phyloP scores from a whole-genome alignment of 2,329 filamentous ascomycete species.

The Botryotinia globosa region DNA sequence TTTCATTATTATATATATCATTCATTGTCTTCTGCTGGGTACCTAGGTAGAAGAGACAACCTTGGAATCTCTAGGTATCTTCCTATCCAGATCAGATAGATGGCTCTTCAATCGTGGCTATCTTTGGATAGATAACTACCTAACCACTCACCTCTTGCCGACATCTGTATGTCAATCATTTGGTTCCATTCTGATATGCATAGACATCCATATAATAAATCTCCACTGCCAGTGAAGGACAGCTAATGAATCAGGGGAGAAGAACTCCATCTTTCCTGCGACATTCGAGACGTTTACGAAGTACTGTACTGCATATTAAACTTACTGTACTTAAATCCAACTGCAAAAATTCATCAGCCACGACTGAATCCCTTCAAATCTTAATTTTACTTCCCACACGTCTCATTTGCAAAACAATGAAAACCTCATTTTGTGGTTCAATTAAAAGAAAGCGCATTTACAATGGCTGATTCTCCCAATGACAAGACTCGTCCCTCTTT shows the following conservation, averaged over 20 bases:
- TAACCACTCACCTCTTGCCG: background rate
- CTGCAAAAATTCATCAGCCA: slow-evolving; percentile 18
- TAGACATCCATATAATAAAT: background rate
- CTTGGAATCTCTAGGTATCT: too few species aligned
- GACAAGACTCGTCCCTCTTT: slow-evolving; percentile 39
- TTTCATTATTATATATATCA: background rate
- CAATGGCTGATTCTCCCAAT: slow-evolving; percentile 38
- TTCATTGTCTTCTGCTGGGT: background rate
- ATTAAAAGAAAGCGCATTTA: slow-evolving; percentile 30
- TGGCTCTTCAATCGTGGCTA: background rate
- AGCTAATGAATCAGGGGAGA: slow-evolving; percentile 10
- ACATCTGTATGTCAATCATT: background rate
- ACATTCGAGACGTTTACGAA: slow-evolving; percentile 7
- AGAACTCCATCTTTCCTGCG: slow-evolving; percentile 17
- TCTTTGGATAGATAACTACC: background rate
- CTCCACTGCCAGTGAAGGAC: slow-evolving; percentile 12
- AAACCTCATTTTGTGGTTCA: slow-evolving; percentile 21
- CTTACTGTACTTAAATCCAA: slow-evolving; percentile 13
- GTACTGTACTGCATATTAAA: slow-evolving; percentile 21
- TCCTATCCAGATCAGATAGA: background rate
- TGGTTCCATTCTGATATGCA: background rate
- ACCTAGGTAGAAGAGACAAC: background rate
- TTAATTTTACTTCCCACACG: slow-evolving; percentile 3
- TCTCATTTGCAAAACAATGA: slow-evolving; percentile 18
- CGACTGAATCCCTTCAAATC: slow-evolving; percentile 6